Percentiles rank a stretch among this genome's conserved stretches.
Conservation (phyloP, 768 basidiomycete species). For the Sarcomyxa edulis region DNA sequence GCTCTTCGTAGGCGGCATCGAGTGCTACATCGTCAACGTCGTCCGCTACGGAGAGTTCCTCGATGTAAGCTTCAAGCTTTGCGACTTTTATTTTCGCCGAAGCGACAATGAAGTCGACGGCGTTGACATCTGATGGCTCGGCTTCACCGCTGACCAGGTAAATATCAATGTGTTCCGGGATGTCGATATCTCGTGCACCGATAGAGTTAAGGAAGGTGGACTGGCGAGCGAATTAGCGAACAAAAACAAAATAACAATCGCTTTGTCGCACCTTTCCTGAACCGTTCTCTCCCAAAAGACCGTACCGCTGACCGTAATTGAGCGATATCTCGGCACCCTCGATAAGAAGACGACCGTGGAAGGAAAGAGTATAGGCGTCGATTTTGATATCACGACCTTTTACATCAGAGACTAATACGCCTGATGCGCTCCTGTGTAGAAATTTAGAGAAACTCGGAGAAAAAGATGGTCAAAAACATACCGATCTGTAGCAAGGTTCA, state of each 20-base stretch:
- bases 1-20: conserved; percentile 88
- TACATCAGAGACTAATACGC: conserved; percentile 88
- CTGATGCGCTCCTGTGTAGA: conserved; percentile 73
- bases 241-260: conserved; percentile 2
- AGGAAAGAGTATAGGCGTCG: conserved; percentile 90
- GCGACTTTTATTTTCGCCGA: conserved; percentile 93
- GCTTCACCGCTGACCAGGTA: conserved; percentile 96
- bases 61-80: conserved; percentile 87
- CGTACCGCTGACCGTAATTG: conserved; percentile 91
- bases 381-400: conserved; percentile 98
- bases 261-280: conserved; percentile 81
- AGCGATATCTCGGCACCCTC: conserved; percentile 69
- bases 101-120: conserved; percentile 93
- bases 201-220: conserved; percentile 96
- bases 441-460: conserved; percentile 6
- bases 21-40: conserved; percentile 84
- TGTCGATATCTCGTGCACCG: conserved; percentile 91
- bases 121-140: conserved; percentile 91
- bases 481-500: conserved; percentile 88
- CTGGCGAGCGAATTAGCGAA: conserved; percentile 29
- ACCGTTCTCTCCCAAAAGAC: conserved; percentile 94
- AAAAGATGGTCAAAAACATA: conserved; percentile 22
- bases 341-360: conserved; percentile 88
- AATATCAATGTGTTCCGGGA: conserved; percentile 94
- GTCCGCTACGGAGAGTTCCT: conserved; percentile 88